Base-by-base conservation (phyloP, 129 eudicot genomes). In the Flaveria brownii region DNA sequence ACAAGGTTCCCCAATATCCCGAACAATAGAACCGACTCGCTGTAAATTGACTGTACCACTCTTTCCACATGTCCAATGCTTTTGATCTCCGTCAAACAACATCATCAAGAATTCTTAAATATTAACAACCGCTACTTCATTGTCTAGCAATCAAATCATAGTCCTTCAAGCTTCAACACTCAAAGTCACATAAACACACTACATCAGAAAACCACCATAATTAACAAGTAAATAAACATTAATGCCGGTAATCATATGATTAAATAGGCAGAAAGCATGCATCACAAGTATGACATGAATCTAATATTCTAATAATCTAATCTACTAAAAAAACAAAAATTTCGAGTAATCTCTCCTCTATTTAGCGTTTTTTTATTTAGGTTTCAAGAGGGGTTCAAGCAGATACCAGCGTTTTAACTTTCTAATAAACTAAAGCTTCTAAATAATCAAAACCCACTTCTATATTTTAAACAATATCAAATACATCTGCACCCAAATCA, bases 1-100 rank as follows among this genome's bases (percentile, higher is more conserved):
- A 82, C 98, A 93, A 73, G 98, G 98, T 76, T 90, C 98, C 84
- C 98, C 96, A 71, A 93, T 88, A 79, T 92, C 94, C 78, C 92
- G 93, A 84, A 89, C 96, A 69, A 93, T 88, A 17, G 98, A 86
- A 82, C 95, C 71, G 74, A 88, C 96, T 75, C 81, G 70, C 18
- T 90, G 95, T 14, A 93, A 73, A 86, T 86, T 90, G 75, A 90
- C 89, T 4, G 90, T 52, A 60, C 96, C 86, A 13, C 90, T 80
- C 71, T 83, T 88, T 63, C 91, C 98, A 77, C 96, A 90, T 68
- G 84, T 85, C 96, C 98, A 90, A 85, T 85, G 98, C 86, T 78
- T 86, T 39, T 80, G 85, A 70, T 80, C 83, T 47, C 85, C 84
- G 78, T 89, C 94, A 85, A 90, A 82, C 84, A 96, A 83, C 98